These are phyloP conservation scores for Colletotrichum sp. DNA, from an alignment of 2,329 filamentous ascomycete genomes.

Conservation along the genomic window DNA sequence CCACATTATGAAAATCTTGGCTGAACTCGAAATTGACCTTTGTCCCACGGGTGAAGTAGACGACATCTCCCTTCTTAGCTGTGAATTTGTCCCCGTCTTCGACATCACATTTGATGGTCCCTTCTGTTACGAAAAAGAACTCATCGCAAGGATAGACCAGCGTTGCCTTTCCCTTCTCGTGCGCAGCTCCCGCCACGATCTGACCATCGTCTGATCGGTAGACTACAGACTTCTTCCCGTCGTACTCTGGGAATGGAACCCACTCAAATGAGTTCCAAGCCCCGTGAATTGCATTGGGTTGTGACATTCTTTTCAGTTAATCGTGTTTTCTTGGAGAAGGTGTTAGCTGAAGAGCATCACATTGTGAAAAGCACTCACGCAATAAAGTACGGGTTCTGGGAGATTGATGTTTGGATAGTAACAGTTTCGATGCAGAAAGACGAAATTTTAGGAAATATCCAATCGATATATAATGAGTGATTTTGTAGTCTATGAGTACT, in stretches of 20 bases:
- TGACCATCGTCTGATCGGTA: not conserved
- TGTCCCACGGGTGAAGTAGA: not conserved
- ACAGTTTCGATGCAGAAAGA: too few relatives aligned
- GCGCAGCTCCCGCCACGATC: not conserved
- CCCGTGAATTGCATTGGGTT: not conserved
- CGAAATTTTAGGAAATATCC: too few relatives aligned
- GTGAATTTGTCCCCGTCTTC: not conserved
- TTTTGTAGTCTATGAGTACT: not conserved
- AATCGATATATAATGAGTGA: rapidly evolving
- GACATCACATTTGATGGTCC: not conserved
- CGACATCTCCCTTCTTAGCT: not conserved
- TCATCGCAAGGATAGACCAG: not conserved
- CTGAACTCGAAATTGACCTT: not conserved
- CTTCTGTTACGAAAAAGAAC: not conserved
- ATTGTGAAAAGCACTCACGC: not conserved
- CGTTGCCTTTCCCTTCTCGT: not conserved
- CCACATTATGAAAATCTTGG: not conserved
- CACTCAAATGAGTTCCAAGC: not conserved
- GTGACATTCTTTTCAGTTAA: not conserved
- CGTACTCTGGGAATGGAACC: not conserved
- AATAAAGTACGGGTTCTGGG: too few relatives aligned
- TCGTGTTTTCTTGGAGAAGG: rapidly evolving
- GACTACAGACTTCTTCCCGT: not conserved
- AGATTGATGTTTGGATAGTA: too few relatives aligned
- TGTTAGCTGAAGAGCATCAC: not conserved